Evolutionary conservation across 768 basidiomycete genomes (phyloP), one percentile per base, ranked within the genome.

Genomic region (Kwoniella newhampshirensis): DNA sequence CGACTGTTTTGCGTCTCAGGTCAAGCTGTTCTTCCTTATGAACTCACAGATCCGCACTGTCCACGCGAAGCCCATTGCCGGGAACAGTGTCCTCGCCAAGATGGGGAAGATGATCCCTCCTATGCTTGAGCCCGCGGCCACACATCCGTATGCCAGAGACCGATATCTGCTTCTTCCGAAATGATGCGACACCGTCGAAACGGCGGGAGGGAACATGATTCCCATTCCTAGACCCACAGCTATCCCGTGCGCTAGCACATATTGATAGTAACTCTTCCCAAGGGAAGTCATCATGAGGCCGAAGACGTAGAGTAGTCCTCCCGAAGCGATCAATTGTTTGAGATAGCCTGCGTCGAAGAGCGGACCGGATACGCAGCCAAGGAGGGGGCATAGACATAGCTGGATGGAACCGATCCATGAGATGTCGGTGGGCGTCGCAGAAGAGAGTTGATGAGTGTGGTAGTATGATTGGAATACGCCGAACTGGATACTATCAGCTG

Each of bases 91-190:
- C 27, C 68, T 60, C 12, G 82, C 81, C 8, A 80, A 74, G 39
- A 87, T 84, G 0, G 88, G 88, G 39, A 87, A 80, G 0, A 87
- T 50, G 0, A 84, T 84, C 7, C 88, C 87, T 3, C 88, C 88
- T 0, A 87, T 46, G 0, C 85, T 86, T 0, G 85, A 83, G 0
- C 88, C 87, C 11, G 84, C 77, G 0, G 88, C 85, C 32, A 60
- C 61, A 43, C 43, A 47, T 11, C 61, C 64, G 50, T 60, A 69
- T 17, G 63, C 62, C 32, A 69, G 25, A 28, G 58, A 58, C 27
- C 62, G n/a, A 46, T 58, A 63, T 30, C 41, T 40, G 36, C 54
- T 63, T 36, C 32, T 49, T 20, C 54, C 60, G 50, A 68, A 71
- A 55, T 68, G 67, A 54, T 71, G 69, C 8, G 45, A 41, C 6